Percentiles rank a stretch among this genome's conserved stretches.
These are phyloP conservation scores for Cucumis cinereus DNA, from an alignment of 306 rosid genomes.

Conservation along the genomic window DNA sequence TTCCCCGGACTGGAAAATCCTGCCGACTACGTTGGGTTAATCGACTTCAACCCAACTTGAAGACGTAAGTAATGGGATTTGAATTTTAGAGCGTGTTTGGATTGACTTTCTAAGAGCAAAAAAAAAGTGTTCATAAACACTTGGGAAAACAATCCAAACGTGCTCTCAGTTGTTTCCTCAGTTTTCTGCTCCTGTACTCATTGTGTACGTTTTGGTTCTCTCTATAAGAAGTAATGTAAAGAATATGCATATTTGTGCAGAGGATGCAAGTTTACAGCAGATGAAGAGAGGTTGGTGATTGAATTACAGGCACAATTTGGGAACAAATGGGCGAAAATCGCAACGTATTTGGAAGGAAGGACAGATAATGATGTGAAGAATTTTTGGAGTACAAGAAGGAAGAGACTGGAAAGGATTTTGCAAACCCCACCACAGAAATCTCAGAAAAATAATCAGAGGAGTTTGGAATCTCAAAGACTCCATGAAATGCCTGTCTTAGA, in stretches of 20 bases:
- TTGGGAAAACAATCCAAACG: no score
- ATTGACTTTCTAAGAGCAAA: no score
- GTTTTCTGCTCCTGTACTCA: not conserved
- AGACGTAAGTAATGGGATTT: slow-evolving; percentile 19
- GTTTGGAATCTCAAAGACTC: not conserved
- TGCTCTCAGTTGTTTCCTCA: not conserved
- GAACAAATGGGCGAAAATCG: slow-evolving; percentile 62
- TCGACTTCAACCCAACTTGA: slow-evolving; percentile 48
- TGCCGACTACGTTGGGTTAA: slow-evolving; percentile 59
- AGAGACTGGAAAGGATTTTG: slow-evolving; percentile 30
- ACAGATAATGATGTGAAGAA: slow-evolving; percentile 61
- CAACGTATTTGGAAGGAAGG: slow-evolving; percentile 41
- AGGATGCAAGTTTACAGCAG: slow-evolving; percentile 50
- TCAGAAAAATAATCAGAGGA: slow-evolving; percentile 24
- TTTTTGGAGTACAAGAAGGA: slow-evolving; percentile 48
- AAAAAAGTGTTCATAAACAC: no score
- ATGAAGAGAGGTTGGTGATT: slow-evolving; percentile 48
- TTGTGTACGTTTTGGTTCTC: not conserved
- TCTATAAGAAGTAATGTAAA: not conserved
- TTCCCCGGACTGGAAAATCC: slow-evolving; percentile 47
- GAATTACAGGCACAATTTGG: slow-evolving; percentile 49
- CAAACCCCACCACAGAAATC: slow-evolving; percentile 23
- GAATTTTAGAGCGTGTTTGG: not conserved
- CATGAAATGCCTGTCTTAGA: not conserved
- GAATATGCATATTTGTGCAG: slow-evolving; percentile 11